Evolutionary conservation across 352 stramenopile species (phyloP), one percentile per base, ranked within the genome.

Genomic region (Sclerospora graminicola): DNA sequence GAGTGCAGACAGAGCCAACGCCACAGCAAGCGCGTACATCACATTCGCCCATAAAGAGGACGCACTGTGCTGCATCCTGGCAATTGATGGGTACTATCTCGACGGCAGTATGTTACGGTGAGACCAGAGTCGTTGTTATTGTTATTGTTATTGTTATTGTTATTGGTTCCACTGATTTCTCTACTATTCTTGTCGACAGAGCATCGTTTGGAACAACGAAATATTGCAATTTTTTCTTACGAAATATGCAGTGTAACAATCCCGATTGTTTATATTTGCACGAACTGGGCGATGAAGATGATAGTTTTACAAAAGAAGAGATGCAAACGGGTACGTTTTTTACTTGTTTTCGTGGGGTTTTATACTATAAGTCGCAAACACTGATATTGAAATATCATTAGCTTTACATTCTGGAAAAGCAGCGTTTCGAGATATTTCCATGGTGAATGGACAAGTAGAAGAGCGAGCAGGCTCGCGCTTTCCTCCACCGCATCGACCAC

Each of bases 221-320:
- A 66, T 97, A 97, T 56, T 97, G 91, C 66, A 96, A 97, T 59
- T 89, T 84, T 46, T 97, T 97, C 49, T 57, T 97, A 24, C 70
- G 84, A 4, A 89, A 88, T 50, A 70, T 95, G 36, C 57, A 75
- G 38, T 97, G 91, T 56, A 95, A 88, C 60, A 97, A 97, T 51
- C 75, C 85, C 0, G 91, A 97, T 23, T 97, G 91, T 54, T 63
- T 97, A 5, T 97, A 97, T 54, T 60, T 97, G 23, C 91, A 97
- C 60, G 84, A 94, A 32, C 64, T 97, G 6, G 91, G 85, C 10
- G 81, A 96, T 31, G 76, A 93, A 36, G 83, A 93, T 36, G 83
- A 96, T 61, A 93, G 90, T 30, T 97, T 97, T 53, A 97, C 89
- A 13, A 97, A 97, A 53, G 90, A 97, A 43, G 85, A 97, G 49